Conservation (phyloP, 805 yeast genomes). For the Candida stauntonica region DNA sequence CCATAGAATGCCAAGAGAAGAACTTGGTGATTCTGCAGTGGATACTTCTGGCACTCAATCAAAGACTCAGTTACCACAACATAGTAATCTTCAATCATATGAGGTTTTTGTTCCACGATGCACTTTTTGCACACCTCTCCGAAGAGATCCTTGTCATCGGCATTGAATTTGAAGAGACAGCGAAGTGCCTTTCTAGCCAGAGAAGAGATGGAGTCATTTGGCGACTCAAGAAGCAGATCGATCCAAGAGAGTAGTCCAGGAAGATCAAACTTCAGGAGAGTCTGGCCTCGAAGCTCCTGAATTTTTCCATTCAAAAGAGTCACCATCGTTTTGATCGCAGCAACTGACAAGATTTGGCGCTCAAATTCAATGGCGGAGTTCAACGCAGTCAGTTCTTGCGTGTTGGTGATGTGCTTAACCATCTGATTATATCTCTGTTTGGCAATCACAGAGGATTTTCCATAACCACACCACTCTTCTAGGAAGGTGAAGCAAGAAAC, state of each 20-base stretch:
- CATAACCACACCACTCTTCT: slow-evolving; percentile 95
- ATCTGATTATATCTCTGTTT: slow-evolving; percentile 62
- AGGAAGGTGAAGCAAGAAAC: slow-evolving; percentile 76
- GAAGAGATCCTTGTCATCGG: slow-evolving; percentile 45
- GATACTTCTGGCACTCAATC: slow-evolving; percentile 40
- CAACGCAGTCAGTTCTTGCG: slow-evolving; percentile 42
- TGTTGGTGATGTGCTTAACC: slow-evolving; percentile 38
- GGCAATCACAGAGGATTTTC: slow-evolving; percentile 55
- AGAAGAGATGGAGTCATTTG: slow-evolving; percentile 51
- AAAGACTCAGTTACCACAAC: slow-evolving; percentile 64
- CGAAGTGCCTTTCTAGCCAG: slow-evolving; percentile 69
- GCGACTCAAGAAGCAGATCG: slow-evolving; percentile 60
- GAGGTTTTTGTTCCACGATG: slow-evolving; percentile 48
- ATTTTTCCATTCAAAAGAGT: slow-evolving; percentile 73
- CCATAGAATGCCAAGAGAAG: slow-evolving; percentile 75
- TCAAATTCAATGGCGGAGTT: slow-evolving; percentile 80
- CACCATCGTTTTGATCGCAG: slow-evolving; percentile 83
- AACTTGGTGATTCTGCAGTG: slow-evolving; percentile 57
- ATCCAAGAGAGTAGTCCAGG: slow-evolving; percentile 73
- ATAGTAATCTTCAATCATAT: slow-evolving; percentile 66
- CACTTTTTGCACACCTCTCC: slow-evolving; percentile 68
- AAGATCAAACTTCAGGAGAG: slow-evolving; percentile 65
- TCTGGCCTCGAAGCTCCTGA: slow-evolving; percentile 43
- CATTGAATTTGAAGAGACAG: slow-evolving; percentile 61
- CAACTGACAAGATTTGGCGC: slow-evolving; percentile 58